Conservation (phyloP, 345 rosid species). For the Citropsis articulata region DNA sequence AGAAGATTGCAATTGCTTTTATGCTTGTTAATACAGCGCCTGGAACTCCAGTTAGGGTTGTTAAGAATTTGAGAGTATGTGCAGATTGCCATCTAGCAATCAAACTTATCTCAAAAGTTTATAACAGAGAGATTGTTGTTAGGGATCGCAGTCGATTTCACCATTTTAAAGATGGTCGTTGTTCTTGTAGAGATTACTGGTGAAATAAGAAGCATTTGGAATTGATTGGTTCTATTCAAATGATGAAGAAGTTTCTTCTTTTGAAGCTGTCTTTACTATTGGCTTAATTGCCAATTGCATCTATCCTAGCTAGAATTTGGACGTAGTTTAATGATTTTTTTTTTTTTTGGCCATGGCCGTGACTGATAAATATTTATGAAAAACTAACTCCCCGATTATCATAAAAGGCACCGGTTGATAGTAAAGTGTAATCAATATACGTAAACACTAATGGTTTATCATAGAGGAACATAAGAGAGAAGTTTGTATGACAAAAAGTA, state of each 20-base stretch:
- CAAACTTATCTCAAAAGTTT: conserved; percentile 70
- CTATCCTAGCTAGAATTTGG: too few relatives aligned
- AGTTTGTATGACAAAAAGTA: too few relatives aligned
- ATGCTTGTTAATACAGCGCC: conserved; percentile 61
- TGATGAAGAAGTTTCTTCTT: not conserved
- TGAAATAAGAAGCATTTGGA: conserved; percentile 17
- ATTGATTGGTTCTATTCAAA: not conserved
- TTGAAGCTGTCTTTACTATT: not conserved
- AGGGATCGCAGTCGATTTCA: conserved; percentile 83
- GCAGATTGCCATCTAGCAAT: conserved; percentile 81
- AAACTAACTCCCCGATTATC: too few relatives aligned
- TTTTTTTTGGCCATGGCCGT: too few relatives aligned
- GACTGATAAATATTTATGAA: too few relatives aligned
- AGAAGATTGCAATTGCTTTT: conserved; percentile 83
- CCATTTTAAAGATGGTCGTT: conserved; percentile 64
- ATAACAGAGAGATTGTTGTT: conserved; percentile 57
- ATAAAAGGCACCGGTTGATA: too few relatives aligned
- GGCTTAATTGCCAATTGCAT: too few relatives aligned
- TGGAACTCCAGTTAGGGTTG: conserved; percentile 50
- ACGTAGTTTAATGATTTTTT: too few relatives aligned
- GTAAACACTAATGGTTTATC: too few relatives aligned
- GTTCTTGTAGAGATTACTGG: conserved; percentile 77
- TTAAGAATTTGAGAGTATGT: conserved; percentile 82
- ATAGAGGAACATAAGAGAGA: too few relatives aligned
- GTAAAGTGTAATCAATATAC: too few relatives aligned